Base-by-base conservation (phyloP, 768 basidiomycete species). In the Pulveroboletus sp. region DNA sequence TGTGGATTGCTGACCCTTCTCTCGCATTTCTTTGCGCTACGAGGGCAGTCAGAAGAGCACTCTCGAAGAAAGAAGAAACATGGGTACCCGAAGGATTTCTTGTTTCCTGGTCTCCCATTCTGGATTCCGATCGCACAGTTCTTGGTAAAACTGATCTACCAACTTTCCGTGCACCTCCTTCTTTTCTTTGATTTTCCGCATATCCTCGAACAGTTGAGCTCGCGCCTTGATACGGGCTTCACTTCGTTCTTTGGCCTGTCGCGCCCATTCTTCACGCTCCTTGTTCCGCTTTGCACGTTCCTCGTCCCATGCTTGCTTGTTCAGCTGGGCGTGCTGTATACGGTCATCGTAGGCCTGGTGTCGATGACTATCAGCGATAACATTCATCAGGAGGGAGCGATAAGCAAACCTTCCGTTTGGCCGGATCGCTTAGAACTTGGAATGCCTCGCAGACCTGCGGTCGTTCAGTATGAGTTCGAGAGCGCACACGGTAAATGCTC, bases 401-500 rank as follows among this genome's bases (percentile, higher is more conserved):
- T 16, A 6, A 17, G 55, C 74, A 44, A 50, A 82, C 85, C 70
- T 72, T 75, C 47, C 84, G 79, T 58, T 76, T 80, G 30, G 70
- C 62, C 5, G 72, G 54, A 64, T 87, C 80, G 32, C 76, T 74
- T 50, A 87, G 62, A 13, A 79, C 69, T 53, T 80, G 75, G 40
- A 85, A 85, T 1, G 84, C 83, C 39, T 81, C 78, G 40, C 77
- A 76, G 29, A 84, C 80, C 82, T 86, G 64, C 23, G 26, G 32
- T 44, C 17, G 47, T 56, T 66, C 56, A 63, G 55, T 35, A 59
- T 55, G 32, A 55, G 47, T 45, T 46, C 27, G 40, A 44, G 43
- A 23, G n/a, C 39, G 30, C 42, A 17, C 47, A 23, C 43, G 39
- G 45, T n/a, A 55, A 26, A 53, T 32, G 61, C 55, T 56, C 45